phyloP scores from a whole-genome alignment of 257 asterid genomes.

The Coffea canephora region DNA sequence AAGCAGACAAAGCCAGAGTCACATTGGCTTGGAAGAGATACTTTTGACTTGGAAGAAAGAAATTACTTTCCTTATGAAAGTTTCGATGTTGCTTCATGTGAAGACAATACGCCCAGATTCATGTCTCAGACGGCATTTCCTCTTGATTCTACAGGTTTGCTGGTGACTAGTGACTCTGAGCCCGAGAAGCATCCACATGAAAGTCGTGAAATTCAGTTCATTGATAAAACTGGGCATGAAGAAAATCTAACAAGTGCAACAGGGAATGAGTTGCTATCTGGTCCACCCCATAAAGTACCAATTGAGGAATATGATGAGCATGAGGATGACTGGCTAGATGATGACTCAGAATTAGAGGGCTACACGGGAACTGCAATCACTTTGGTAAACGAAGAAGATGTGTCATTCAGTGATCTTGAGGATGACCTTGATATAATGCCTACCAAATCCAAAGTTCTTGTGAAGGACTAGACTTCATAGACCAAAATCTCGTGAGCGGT shows the following conservation, averaged over 20 bases:
- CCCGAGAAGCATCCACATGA: conserved; percentile 47
- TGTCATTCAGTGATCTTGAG: conserved; percentile 96
- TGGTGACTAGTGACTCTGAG: conserved; percentile 36
- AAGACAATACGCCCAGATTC: conserved; percentile 37
- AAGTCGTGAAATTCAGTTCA: conserved; percentile 44
- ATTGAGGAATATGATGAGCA: conserved; percentile 41
- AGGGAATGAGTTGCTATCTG: conserved; percentile 47
- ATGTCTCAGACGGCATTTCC: conserved; percentile 32
- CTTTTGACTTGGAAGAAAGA: conserved; percentile 43
- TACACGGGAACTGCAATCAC: conserved; percentile 33
- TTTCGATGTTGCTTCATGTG: conserved; percentile 32
- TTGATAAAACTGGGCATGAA: conserved; percentile 61
- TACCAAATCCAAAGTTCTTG: conserved; percentile 32
- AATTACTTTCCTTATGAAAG: conserved; percentile 42
- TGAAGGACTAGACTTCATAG: conserved; percentile 32
- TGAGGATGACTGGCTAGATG: conserved; percentile 89
- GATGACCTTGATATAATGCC: conserved; percentile 71
- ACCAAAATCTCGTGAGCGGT: conserved; percentile 33
- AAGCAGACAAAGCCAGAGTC: conserved; percentile 64
- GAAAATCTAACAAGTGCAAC: conserved; percentile 47
- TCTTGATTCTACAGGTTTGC: conserved; percentile 36
- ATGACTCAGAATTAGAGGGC: conserved; percentile 67
- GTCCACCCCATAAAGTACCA: conserved; percentile 39
- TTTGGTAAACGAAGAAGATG: conserved; percentile 70
- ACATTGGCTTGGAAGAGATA: conserved; percentile 49